Evolutionary conservation across 345 rosid genomes (phyloP), one percentile per base, ranked within the genome.

Genomic region (Litchi chinensis): DNA sequence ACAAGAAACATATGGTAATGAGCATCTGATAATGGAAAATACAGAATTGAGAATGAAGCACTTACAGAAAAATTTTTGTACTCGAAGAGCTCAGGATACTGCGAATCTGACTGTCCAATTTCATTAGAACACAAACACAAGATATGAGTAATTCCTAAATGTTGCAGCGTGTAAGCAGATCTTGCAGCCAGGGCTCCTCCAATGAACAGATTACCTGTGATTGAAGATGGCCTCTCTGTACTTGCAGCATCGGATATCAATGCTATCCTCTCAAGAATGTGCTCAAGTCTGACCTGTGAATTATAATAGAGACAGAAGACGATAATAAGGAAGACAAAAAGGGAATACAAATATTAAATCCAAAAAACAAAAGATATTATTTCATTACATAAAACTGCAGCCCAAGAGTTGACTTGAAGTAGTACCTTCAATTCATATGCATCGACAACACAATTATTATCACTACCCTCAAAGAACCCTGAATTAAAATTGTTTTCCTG

Each of bases 361-460:
- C 40, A 48, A 8, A 50, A 10, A 0, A n/a, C 8, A 11, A 32
- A 43, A 43, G 44, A 39, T 2, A 8, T 32, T 11, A 8, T 41
- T 15, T 78, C 48, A 57, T 72, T 6, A 46, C 9, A 63, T 76
- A n/a, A 77, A 68, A 15, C 52, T 68, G 65, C 28, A 13, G 57
- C 64, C 46, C 37, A 22, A 16, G 56, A 65, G 65, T 44, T 52
- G 46, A 32, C 54, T 32, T 32, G 32, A 26, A 66, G 16, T 37
- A 32, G 62, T 85, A 96, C 99, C 98, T 97, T 97, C 85, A 97
- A 85, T 87, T 97, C 98, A 77, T 97, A 97, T 68, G 99, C 98
- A 87, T 96, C 99, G 4, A 87, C 86, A 65, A 94, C 92, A 77
- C 89, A 82, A 79, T 86, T 89, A 89, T 78, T 92, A 87, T 96